Evolutionary conservation across 768 basidiomycete species (phyloP), one percentile per base, ranked within the genome.

Genomic region (Polyporus arcularius): DNA sequence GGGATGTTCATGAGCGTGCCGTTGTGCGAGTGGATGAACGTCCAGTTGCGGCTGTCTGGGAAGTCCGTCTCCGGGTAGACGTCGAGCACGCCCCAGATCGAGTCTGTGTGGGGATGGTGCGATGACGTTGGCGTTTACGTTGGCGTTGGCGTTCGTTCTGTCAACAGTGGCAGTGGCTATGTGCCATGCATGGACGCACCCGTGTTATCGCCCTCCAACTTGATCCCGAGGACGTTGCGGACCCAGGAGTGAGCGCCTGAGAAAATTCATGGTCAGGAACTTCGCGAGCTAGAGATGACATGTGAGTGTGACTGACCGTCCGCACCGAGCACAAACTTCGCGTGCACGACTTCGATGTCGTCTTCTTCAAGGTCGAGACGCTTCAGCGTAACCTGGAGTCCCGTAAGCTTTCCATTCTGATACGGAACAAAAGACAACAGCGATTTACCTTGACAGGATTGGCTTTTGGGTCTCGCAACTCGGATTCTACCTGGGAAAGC

Each of bases 161-260:
- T 26, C 21, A 26, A 2, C 21, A 26, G 21, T 26, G 21, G 21
- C 21, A 26, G 21, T 26, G 21, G 21, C 21, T 2, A 8, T 18
- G 4, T 28, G 26, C 3, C 21, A 28, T 26, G 8, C 8, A 35
- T 35, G 6, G 35, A 14, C 68, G 26, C 26, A 74, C 80, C 77
- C 2, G 78, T 80, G 61, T 90, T 86, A 70, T 92, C 89, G 8
- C 92, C 92, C 59, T 91, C 85, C 89, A 93, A 89, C 2, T 75
- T 68, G 57, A 93, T 86, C 4, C 79, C 78, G 9, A 91, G 76
- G 0, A 73, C 58, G 60, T 89, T 91, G 39, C 92, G 82, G 21
- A 93, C 89, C 89, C 90, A 92, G 10, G 89, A 92, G 73, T 92
- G 90, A 0, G 90, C 90, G 7, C 89, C 88, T 89, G 40, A 11